phyloP scores from a whole-genome alignment of 441 rosid genomes.

The Geranium incanum region DNA sequence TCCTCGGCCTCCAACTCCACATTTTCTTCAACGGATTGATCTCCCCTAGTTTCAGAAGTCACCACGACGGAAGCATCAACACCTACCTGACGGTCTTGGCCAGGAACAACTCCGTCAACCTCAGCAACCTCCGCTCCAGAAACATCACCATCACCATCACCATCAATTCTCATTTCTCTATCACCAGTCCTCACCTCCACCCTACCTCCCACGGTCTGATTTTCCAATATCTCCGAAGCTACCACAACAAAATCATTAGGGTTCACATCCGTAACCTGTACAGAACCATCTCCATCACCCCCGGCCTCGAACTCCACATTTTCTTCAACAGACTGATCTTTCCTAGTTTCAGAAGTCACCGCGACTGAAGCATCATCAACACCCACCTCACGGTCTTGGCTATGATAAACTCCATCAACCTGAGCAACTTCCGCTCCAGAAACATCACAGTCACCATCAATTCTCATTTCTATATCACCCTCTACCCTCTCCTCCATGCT shows the following conservation, averaged over 20 bases:
- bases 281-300: background rate
- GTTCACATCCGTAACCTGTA: background rate
- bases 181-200: background rate
- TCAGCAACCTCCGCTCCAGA: too few relatives aligned
- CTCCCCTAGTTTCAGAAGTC: background rate
- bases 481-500: background rate
- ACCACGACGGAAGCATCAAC: background rate
- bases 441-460: background rate
- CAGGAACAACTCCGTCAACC: background rate
- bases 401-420: background rate
- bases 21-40: background rate
- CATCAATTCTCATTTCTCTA: background rate
- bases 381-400: too few relatives aligned
- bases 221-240: conserved; percentile 1
- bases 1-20: background rate
- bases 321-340: background rate
- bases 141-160: too few relatives aligned
- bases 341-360: background rate
- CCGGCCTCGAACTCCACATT: background rate
- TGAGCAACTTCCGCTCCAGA: background rate
- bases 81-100: too few relatives aligned
- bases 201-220: background rate
- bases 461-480: background rate
- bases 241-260: background rate
- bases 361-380: background rate